Evolutionary conservation across 805 yeast species (phyloP).

Genomic region (Lipomyces japonicus): DNA sequence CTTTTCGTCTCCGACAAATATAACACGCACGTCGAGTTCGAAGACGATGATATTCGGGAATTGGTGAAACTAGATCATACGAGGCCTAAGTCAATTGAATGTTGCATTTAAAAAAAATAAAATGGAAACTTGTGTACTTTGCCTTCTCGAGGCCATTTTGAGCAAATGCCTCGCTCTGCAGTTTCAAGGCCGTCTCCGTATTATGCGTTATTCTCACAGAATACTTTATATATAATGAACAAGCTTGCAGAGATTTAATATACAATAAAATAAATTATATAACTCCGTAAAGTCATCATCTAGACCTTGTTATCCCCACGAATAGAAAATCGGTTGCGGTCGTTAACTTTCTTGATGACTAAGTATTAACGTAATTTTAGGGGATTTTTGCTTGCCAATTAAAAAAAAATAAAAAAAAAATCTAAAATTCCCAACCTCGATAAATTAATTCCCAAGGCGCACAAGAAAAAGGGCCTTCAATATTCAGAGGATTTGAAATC

Average conservation of each 20-base stretch:
- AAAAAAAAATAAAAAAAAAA: not conserved
- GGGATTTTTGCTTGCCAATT: not conserved
- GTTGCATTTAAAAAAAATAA: not conserved
- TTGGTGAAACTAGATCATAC: constrained; percentile 19
- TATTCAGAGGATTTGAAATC: no score
- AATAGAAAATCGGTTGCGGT: no score
- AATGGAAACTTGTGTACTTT: not conserved
- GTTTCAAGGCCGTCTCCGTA: not conserved
- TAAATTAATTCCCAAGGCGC: not conserved
- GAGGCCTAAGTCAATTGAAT: not conserved
- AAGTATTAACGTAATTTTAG: not conserved
- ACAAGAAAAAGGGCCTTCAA: not conserved
- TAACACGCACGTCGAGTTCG: constrained; percentile 28
- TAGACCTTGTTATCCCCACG: no score
- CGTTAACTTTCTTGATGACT: not conserved
- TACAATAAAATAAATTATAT: no score
- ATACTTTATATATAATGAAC: not conserved
- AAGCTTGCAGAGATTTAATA: no score
- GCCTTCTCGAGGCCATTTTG: no score
- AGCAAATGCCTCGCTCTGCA: no score
- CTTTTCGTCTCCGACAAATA: constrained; percentile 26
- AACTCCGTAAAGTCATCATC: no score
- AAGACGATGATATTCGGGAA: constrained; percentile 28
- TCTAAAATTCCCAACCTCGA: not conserved
- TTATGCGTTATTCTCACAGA: not conserved